Base-by-base conservation (phyloP, 352 stramenopile genomes). In the Aphanomyces euteiches region DNA sequence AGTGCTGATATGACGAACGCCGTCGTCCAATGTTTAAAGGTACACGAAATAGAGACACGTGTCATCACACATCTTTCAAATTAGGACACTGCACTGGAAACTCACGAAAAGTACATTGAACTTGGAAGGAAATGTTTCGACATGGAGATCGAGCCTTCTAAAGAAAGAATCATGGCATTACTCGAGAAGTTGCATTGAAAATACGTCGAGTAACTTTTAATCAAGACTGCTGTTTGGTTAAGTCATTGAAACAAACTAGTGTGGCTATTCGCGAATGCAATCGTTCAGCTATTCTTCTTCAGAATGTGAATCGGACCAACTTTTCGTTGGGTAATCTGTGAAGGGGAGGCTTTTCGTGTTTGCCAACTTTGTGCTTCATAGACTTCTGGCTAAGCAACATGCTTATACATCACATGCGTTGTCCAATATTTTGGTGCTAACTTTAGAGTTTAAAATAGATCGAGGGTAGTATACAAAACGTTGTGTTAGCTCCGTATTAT, bases 11-110 rank as follows among this genome's bases (percentile, higher is more conserved):
- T 67, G 59, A 34, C 43, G 3, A 6, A 19, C 21, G 59, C 56
- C 59, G 59, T 67, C 6, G 41, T 39, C 17, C 40, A 67, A n/a
- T 41, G 39, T 8, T 45, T 67, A 6, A 38, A 43, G 28, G 58
- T 66, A 48, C 39, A n/a, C 37, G n/a, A 15, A 53, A 53, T 53
- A 28, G 0, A 28, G 28, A 28, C 28, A 28, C 28, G 2, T 2
- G 28, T 2, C 28, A 28, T 28, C 28, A 28, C 2, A 2, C 28
- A 28, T 28, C 28, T 28, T 28, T 28, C 28, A 28, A 28, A 28
- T 2, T 50, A 50, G 43, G 43, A 50, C 17, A n/a, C 2, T 12
- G 43, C 17, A n/a, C 43, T 50, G 43, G 1, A 12, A 12, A 50
- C 10, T n/a, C 43, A 50, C 17, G 43, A 50, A 12, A 12, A n/a